These are phyloP conservation scores for Byssothecium circinans DNA, from an alignment of 2,329 filamentous ascomycete genomes.

Conservation along the genomic window DNA sequence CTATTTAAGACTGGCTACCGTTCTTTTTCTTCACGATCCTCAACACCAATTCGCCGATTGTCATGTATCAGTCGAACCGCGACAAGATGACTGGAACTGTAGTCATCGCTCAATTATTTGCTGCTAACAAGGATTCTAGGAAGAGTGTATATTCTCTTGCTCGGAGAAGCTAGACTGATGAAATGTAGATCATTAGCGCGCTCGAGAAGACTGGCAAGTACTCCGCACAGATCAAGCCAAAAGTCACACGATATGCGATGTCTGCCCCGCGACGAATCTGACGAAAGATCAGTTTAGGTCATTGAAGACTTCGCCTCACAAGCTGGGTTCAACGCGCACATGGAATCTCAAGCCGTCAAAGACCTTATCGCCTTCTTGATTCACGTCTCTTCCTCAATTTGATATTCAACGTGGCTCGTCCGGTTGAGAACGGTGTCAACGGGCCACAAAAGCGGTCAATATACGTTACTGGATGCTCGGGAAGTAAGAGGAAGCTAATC, in stretches of 20 bases:
- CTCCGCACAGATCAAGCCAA: conserved; percentile 17
- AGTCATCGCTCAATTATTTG: conserved; percentile 14
- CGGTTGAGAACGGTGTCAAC: conserved; percentile 15
- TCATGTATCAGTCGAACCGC: too few species aligned
- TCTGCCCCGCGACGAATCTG: conserved; percentile 12
- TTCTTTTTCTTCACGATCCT: too few species aligned
- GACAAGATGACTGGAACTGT: conserved; percentile 10
- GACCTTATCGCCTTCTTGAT: conserved; percentile 15
- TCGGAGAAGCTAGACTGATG: too few species aligned
- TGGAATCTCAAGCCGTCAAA: conserved; percentile 11
- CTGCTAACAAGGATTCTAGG: conserved; percentile 10
- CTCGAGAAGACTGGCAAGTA: conserved; percentile 12
- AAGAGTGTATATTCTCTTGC: too few species aligned
- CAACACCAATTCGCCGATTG: too few species aligned
- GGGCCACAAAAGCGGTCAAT: conserved; percentile 21
- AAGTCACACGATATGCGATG: conserved; percentile 14
- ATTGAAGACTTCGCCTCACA: conserved; percentile 25
- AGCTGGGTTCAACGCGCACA: conserved; percentile 23
- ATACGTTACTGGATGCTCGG: conserved; percentile 24
- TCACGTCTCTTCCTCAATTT: too few species aligned
- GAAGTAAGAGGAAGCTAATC: conserved; percentile 12
- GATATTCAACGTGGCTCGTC: conserved; percentile 10
- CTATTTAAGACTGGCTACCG: too few species aligned
- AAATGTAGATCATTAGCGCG: conserved; percentile 12
- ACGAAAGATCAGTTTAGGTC: conserved; percentile 17